Evolutionary conservation across 2,329 filamentous ascomycete species (phyloP), one percentile per base, ranked within the genome.

Genomic region (Monilinia polystroma): DNA sequence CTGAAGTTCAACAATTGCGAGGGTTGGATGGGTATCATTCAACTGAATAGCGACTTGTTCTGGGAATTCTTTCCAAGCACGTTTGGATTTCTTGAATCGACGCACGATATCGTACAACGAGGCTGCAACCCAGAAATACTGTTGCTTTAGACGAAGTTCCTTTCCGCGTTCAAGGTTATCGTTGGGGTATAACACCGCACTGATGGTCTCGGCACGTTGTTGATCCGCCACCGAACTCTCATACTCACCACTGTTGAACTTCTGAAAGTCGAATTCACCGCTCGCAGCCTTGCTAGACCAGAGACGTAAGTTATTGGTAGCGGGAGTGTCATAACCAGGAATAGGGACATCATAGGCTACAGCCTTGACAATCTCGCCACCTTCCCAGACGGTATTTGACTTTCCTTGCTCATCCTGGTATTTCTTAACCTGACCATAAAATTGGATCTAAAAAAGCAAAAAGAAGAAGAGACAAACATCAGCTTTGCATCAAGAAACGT

Each of bases 101-200:
- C 95, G 91, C 68, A 99, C 90, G 76, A 99, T 99, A 75, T 99
- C 95, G 76, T 92, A 92, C 4, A 99, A 85, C 20, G 95, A 99
- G 20, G 95, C 95, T 63, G 95, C 93, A 76, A 97, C 96, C 95
- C 95, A 99, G 82, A 99, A 99, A 84, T 99, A 99, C 79, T 99
- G 95, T 79, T 99, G 95, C 85, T 99, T 99, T 79, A 99, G 81
- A 64, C 95, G 92, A 70, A 99, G 87, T 82, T 99, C 95, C 80
- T 99, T 99, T 70, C 95, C 95, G 71, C 93, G 87, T 72, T 98
- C 94, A 55, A 99, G 86, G 79, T 97, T 98, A 80, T 98, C 94
- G 76, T 99, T 99, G 68, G 95, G 95, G 77, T 99, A 99, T 55
- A 99, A 81, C 18, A 99, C 95, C 43, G 94, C 94, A 63, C 93